These are phyloP conservation scores for Eucalyptus coolabah DNA, from an alignment of 345 rosid genomes.

Conservation along the genomic window DNA sequence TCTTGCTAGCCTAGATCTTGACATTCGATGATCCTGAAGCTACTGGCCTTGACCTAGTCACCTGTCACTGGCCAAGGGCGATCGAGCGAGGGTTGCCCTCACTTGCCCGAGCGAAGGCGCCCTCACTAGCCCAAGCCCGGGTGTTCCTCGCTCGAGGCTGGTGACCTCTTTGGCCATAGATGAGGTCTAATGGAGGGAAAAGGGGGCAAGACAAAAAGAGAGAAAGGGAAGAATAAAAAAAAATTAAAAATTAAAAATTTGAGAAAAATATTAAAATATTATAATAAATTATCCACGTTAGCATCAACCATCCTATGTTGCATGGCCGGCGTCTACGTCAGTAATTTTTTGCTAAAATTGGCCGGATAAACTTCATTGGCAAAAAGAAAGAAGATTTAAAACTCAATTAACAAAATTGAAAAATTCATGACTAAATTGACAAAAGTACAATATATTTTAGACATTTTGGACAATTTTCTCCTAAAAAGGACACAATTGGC, in stretches of 20 bases:
- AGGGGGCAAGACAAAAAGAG: no score
- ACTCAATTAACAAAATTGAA: no score
- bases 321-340: rapidly evolving
- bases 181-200: no score
- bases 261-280: no score
- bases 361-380: rapidly evolving
- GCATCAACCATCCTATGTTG: rapidly evolving
- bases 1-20: no score
- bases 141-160: rapidly evolving
- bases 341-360: rapidly evolving
- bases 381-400: rapidly evolving
- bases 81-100: no score
- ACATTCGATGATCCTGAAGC: no score
- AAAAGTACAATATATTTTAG: rapidly evolving
- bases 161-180: no score
- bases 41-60: no score
- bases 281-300: rapidly evolving
- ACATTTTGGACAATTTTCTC: no score
- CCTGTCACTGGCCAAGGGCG: rapidly evolving
- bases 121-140: rapidly evolving
- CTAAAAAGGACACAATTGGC: rapidly evolving
- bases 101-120: rapidly evolving
- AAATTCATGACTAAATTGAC: rapidly evolving
- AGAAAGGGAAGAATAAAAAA: no score
- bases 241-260: no score